These are phyloP conservation scores for Blastomyces parvus DNA, from an alignment of 2,329 filamentous ascomycete genomes.

Conservation along the genomic window DNA sequence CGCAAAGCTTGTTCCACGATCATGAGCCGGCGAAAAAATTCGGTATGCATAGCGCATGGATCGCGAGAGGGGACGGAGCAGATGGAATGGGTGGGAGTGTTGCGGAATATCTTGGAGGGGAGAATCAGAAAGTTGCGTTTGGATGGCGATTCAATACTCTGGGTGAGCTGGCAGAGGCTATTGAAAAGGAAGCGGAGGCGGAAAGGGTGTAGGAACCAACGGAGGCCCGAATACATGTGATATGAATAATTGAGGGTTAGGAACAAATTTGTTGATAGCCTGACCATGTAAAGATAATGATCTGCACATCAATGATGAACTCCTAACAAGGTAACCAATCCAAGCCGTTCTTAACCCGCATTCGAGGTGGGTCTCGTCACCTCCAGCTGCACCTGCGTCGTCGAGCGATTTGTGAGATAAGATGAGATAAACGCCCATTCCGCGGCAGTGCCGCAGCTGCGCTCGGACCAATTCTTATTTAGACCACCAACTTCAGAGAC, in stretches of 20 bases:
- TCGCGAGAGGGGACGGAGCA: conserved; percentile 42
- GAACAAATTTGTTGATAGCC: neutral
- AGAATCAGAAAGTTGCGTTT: conserved; percentile 26
- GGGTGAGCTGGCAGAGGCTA: conserved; percentile 51
- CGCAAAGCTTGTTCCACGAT: conserved; percentile 58
- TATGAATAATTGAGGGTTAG: neutral
- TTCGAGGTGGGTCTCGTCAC: neutral
- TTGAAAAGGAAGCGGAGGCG: conserved; percentile 14
- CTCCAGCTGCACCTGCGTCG: neutral
- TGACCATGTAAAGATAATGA: neutral
- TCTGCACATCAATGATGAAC: neutral
- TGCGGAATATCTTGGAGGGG: conserved; percentile 29
- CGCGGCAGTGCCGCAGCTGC: neutral
- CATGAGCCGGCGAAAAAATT: conserved; percentile 55
- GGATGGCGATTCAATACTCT: conserved; percentile 52
- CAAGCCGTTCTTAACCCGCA: neutral
- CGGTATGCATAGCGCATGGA: conserved; percentile 56
- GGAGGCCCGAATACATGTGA: neutral
- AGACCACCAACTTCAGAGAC: neutral
- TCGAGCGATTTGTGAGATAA: neutral
- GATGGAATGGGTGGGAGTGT: conserved; percentile 36
- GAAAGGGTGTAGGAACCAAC: neutral
- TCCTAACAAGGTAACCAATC: neutral
- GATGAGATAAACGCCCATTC: neutral
- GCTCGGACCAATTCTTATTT: neutral